Conservation (phyloP, 345 rosid species). For the Lumnitzera littorea region DNA sequence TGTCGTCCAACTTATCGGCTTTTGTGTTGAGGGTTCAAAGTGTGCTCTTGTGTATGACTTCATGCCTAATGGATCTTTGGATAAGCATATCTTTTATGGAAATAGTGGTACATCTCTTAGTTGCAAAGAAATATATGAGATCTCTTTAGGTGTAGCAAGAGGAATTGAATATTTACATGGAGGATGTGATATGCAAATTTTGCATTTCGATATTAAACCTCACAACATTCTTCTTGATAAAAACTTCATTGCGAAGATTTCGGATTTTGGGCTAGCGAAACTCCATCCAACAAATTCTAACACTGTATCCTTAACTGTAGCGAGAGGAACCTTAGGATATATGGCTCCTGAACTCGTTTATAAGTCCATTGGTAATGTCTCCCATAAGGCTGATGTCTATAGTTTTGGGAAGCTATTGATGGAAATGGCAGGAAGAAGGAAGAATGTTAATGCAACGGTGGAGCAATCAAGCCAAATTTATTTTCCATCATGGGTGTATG, state of each 20-base stretch:
- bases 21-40: conserved; percentile 2
- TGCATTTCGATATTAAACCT: too few relatives aligned
- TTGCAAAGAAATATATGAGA: conserved; percentile 4
- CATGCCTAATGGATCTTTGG: conserved; percentile 17
- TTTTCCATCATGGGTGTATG: conserved; percentile 1
- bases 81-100: conserved; percentile 6
- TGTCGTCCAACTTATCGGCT: not conserved
- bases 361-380: too few relatives aligned
- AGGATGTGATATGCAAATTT: too few relatives aligned
- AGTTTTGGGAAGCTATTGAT: not conserved
- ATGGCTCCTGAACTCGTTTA: not conserved
- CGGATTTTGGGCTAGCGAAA: too few relatives aligned
- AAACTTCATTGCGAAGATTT: too few relatives aligned
- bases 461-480: conserved; percentile 1
- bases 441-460: not conserved
- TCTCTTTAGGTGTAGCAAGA: conserved; percentile 1
- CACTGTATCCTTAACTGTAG: too few relatives aligned
- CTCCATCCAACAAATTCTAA: too few relatives aligned
- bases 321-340: not conserved
- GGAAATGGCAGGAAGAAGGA: not conserved
- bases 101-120: not conserved
- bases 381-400: too few relatives aligned
- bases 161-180: not conserved
- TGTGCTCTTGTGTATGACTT: conserved; percentile 10
- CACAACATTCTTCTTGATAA: too few relatives aligned